Conservation (phyloP, 305 asterid species). For the Fraxinus sp. region DNA sequence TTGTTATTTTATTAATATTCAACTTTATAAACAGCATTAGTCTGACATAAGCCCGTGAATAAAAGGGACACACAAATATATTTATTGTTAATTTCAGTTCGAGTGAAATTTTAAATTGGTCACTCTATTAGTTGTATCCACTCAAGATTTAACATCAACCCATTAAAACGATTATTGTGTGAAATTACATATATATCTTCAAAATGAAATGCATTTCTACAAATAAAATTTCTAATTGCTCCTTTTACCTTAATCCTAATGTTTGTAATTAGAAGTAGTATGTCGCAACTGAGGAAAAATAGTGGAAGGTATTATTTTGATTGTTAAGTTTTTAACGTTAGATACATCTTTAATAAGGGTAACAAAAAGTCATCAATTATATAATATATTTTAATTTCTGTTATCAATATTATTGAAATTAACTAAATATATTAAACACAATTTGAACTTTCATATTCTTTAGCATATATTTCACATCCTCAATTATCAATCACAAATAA, state of each 20-base stretch:
- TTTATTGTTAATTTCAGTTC: neutral
- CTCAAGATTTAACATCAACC: neutral
- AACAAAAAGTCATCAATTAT: neutral
- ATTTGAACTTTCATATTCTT: neutral
- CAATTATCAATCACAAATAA: slow-evolving; percentile 36
- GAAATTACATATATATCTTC: too few species aligned
- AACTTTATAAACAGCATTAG: neutral
- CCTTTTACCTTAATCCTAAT: neutral
- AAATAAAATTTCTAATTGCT: neutral
- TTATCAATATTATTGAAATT: too few species aligned
- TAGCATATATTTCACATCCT: slow-evolving; percentile 14
- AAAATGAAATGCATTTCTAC: too few species aligned
- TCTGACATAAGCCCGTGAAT: slow-evolving; percentile 43
- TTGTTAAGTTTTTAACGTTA: neutral
- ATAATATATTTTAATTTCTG: neutral
- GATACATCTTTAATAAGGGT: neutral
- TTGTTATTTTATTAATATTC: slow-evolving; percentile 3
- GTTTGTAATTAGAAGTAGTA: neutral
- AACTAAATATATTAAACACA: neutral
- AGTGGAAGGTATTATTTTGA: neutral
- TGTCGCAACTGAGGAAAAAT: neutral
- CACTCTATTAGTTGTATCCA: neutral
- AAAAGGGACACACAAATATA: slow-evolving; percentile 19
- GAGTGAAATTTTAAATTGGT: neutral
- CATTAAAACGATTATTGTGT: neutral